Base-by-base conservation (phyloP, 2,329 filamentous ascomycete genomes). In the Pleoardoris graminearum region DNA sequence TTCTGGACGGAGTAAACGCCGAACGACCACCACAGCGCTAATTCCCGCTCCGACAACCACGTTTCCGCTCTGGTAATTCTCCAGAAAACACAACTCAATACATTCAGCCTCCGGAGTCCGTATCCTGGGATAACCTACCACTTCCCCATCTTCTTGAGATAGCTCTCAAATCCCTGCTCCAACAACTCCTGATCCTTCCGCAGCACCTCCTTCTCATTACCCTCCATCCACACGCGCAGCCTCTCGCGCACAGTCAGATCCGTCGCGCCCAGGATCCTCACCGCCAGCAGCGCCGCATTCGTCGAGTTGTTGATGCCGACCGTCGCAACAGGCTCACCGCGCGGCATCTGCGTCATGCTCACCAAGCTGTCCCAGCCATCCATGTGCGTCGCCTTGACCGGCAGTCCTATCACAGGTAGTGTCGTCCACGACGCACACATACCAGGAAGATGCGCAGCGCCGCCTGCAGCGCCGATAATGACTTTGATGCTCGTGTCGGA, bases 201-300 rank as follows among this genome's bases (percentile, higher is more conserved):
- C 56, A 83, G 71, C 1, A 90, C 88, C 63, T 87, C 84, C 50
- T 78, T 76, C 68, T 82, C 82, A 76, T 88, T 86, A 7, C 82
- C 78, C 45, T 78, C 73, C 69, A 85, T 82, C 67, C 89, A 91
- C 16, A 78, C 74, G 56, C 79, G 79, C 76, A 89, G 78, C 61
- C 80, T 79, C 53, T 80, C 73, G 44, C 78, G 74, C n/a, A 88
- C 77, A n/a, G 75, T 77, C 12, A 76, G 73, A 51, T 87, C 81
- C 32, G 76, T 78, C 21, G 66, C 66, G 2, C 75, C 75, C 36
- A 79, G 44, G 19, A 79, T 76, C 38, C 77, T 61, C 16, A 75
- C 75, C 4, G 78, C 78, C 29, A 79, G 56, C 51, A 81, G 59
- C 38, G 78, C 79, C 21, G 77, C 78, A 60, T 78, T 78, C 29